Base-by-base conservation (phyloP, 495 filamentous ascomycete species). In the Hyphodiscus hymeniophilus region DNA sequence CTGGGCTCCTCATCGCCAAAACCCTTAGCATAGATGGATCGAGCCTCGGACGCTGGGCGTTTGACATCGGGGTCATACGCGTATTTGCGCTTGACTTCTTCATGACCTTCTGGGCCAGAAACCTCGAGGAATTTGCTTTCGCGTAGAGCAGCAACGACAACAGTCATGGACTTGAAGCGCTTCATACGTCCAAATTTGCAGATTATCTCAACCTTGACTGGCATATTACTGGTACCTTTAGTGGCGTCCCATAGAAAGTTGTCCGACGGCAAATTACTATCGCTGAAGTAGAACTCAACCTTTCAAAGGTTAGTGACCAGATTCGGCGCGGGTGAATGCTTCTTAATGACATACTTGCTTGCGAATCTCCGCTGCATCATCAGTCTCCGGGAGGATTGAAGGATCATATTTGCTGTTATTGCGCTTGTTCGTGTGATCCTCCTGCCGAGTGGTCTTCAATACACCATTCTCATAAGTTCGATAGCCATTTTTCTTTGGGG, bases 201-300 rank as follows among this genome's bases (percentile, higher is more conserved):
- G 48, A 99, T 75, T 38, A 79, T 66, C 40, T 78, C 80, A 51
- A 99, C 71, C 0, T 81, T 67, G 7, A 99, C 80, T 30, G 90
- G 70, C 48, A 81, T 77, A 71, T 97, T 99, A 51, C 78, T 67
- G 45, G 71, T 72, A 45, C 89, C 91, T 22, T 80, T 82, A 21
- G 87, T 82, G 59, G 81, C 68, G 48, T 74, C 66, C 68, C 89
- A 82, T 31, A 99, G 74, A 68, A 88, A 91, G 60, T 87, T 84
- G 66, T 99, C 92, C 54, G 75, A 76, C 35, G 83, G 82, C 0
- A 97, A 77, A 61, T 99, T 99, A 55, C 83, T 84, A 63, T 95
- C 87, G 49, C 85, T 84, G 66, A 99, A 95, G 69, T 97, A 99
- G 63, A 96, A 99, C 60, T 99, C 91, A 47, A 95, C 89, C 87